Evolutionary conservation across 1,284 basidiomycete species (phyloP).

Genomic region (Takashimella koratensis): DNA sequence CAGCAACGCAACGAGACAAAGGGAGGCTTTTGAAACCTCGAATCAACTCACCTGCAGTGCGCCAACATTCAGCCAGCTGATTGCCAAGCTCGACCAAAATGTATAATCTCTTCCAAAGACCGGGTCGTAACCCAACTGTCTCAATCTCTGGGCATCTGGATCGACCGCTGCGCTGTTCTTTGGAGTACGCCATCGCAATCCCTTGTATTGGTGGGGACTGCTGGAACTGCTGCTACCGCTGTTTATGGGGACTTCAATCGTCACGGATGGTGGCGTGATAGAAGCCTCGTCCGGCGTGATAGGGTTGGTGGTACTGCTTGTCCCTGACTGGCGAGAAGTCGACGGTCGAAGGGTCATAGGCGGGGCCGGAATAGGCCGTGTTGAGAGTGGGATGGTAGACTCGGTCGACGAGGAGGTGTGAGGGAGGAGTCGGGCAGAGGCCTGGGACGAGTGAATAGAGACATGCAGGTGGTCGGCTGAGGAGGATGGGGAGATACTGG

Average conservation of each 20-base stretch:
- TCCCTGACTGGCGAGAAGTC: not conserved
- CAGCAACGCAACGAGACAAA: not conserved
- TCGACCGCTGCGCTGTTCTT: constrained; percentile 27
- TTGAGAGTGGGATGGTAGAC: constrained; percentile 25
- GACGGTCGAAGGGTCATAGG: constrained; percentile 11
- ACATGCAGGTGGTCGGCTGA: not conserved
- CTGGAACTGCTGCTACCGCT: not conserved
- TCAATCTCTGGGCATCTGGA: constrained; percentile 37
- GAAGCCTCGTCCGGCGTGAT: not conserved
- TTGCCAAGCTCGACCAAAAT: constrained; percentile 46
- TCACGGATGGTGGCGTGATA: constrained; percentile 4
- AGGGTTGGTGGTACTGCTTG: constrained; percentile 2
- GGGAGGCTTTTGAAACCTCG: not conserved
- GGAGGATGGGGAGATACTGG: constrained; percentile 2
- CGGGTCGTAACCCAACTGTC: constrained; percentile 46
- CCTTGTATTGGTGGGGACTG: not conserved
- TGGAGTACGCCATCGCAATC: constrained; percentile 1
- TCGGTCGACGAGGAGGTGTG: constrained; percentile 5
- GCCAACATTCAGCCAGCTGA: constrained; percentile 44
- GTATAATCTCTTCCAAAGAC: constrained; percentile 47
- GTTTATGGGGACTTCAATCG: not conserved
- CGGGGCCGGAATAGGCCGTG: constrained; percentile 35
- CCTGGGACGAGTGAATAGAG: constrained; percentile 4
- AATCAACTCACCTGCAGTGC: constrained; percentile 34
- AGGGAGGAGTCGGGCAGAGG: constrained; percentile 3